These are phyloP conservation scores for Pseudoscleropodium purum DNA, from an alignment of 225 moss, liverwort and hornwort species.

Conservation along the genomic window DNA sequence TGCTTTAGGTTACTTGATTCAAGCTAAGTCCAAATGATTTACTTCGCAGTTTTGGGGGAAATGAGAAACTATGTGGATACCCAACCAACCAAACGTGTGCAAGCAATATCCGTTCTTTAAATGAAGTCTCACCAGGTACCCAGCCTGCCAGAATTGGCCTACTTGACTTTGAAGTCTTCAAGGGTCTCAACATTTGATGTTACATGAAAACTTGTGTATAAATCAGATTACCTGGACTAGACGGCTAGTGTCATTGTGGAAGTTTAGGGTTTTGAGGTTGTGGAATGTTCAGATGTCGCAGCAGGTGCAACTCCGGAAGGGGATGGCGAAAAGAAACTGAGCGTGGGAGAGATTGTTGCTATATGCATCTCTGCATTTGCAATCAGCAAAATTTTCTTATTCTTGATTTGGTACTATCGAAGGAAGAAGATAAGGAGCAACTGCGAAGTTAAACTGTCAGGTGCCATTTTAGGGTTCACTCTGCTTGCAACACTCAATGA, in stretches of 20 bases:
- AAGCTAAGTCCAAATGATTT: not conserved
- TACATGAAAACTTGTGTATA: not conserved
- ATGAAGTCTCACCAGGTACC: constrained; percentile 6
- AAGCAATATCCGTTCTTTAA: not conserved
- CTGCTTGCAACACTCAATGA: not conserved
- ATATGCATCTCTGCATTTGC: constrained; percentile 35
- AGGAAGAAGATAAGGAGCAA: not conserved
- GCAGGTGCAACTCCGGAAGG: not conserved
- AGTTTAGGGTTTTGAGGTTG: not conserved
- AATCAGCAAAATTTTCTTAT: constrained; percentile 24
- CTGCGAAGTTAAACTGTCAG: constrained; percentile 29
- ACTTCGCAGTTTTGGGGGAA: constrained; percentile 22
- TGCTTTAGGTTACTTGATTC: not conserved
- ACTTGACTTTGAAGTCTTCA: not conserved
- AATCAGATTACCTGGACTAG: not conserved
- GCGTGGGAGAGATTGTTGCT: constrained; percentile 5
- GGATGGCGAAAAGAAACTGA: not conserved
- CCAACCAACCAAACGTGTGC: constrained; percentile 1
- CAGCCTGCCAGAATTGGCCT: not conserved
- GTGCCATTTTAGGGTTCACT: not conserved
- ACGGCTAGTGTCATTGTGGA: not conserved
- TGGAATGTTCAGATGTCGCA: not conserved
- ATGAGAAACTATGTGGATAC: constrained; percentile 12
- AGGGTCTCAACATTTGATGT: not conserved
- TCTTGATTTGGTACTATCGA: constrained; percentile 20